A percentile compares a stretch with the other conserved stretches of the same genome.
phyloP scores from a whole-genome alignment of 139 green algal species.

The Raphidocelis subcapitata region DNA sequence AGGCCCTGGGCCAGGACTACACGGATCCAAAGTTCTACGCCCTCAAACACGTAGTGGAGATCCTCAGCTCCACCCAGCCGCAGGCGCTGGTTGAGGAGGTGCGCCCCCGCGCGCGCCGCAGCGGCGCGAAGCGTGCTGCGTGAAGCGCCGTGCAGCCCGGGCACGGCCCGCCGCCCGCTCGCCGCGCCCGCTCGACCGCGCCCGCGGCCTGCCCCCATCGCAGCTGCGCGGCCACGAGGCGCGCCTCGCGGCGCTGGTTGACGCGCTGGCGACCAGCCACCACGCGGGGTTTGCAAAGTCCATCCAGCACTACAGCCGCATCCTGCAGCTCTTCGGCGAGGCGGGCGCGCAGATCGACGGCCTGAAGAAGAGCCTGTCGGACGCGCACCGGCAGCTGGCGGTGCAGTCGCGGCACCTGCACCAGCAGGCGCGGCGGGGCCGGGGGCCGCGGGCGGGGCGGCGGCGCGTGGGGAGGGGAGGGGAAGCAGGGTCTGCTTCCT shows the following conservation, averaged over 20 bases:
- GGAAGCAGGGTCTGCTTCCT: too few species aligned
- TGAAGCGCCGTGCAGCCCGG: too few species aligned
- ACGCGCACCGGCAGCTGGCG: slow-evolving; percentile 55
- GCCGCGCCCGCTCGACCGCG: background rate
- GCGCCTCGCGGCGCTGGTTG: slow-evolving; percentile 58
- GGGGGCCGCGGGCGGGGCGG: too few species aligned
- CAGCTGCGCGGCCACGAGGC: slow-evolving; percentile 62
- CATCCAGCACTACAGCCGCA: slow-evolving; percentile 87
- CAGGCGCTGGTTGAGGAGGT: slow-evolving; percentile 61
- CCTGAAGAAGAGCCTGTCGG: slow-evolving; percentile 54
- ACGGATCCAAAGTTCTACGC: slow-evolving; percentile 70
- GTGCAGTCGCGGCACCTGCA: slow-evolving; percentile 57
- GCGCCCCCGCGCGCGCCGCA: background rate
- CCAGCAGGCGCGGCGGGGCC: slow-evolving; percentile 33
- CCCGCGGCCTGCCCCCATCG: background rate
- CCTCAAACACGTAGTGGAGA: slow-evolving; percentile 74
- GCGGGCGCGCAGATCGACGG: slow-evolving; percentile 36
- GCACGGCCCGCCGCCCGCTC: slow-evolving; percentile 1
- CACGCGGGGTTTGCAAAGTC: slow-evolving; percentile 82
- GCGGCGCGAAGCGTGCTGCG: background rate
- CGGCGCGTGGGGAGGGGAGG: too few species aligned
- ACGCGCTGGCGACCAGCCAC: slow-evolving; percentile 68
- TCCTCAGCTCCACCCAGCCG: slow-evolving; percentile 60
- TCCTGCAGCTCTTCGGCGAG: slow-evolving; percentile 78
- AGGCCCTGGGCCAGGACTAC: slow-evolving; percentile 42